Base-by-base conservation (phyloP, 306 rosid species). In the Clitoria ternatea region DNA sequence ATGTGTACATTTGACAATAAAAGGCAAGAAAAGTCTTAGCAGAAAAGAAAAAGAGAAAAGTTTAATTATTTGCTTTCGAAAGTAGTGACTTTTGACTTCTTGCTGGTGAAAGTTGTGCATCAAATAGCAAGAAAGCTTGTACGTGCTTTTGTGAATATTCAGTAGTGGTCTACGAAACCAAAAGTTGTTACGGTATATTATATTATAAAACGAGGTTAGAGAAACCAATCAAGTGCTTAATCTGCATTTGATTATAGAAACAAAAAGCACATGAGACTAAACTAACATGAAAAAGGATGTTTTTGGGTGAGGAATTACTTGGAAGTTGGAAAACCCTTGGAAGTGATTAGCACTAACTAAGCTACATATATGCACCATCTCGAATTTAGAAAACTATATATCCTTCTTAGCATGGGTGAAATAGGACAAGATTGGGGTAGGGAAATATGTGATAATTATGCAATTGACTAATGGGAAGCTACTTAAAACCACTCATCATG, bases 21-120 rank as follows among this genome's bases (percentile, higher is more conserved):
- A 67, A 49, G 77, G 63, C 12, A 61, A 80, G 81, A 82, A 77
- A 81, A 72, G 36, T 64, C 73, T 57, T 57, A 74, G 37, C 72
- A n/a, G 54, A 81, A 85, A 75, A 62, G 82, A 69, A 77, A 61
- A 72, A 57, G 79, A 80, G 76, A 81, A 81, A 47, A 80, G 67
- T 24, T 30, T 60, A 70, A 74, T 78, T 63, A 82, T 82, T 66
- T 33, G 35, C 75, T 52, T 74, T 85, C 68, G 84, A 80, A 86
- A 79, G 83, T 70, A 79, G 73, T 52, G 67, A 79, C 92, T 83
- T 92, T 92, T 89, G 92, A 90, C 96, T 86, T 79, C 6, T 66
- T 64, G 74, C 42, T 78, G 83, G 88, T 83, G 89, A 82, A 83
- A 85, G 81, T 77, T 61, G 6, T 69, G 82, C 73, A 66, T 45